Evolutionary conservation across 352 stramenopile genomes (phyloP).

Genomic region (Phytophthora cactorum): DNA sequence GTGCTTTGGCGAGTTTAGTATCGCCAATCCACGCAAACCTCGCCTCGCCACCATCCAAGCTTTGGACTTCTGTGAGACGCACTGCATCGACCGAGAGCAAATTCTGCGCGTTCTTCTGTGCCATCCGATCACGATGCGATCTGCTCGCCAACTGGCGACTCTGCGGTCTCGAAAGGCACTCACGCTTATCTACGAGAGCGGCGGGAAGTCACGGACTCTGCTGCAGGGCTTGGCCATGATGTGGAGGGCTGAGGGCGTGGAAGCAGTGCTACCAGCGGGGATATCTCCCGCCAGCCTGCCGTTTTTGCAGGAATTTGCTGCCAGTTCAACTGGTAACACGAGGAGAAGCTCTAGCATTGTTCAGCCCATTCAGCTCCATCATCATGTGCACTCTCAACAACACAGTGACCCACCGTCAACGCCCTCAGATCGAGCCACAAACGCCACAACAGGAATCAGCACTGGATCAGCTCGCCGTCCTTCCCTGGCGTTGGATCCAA

Average conservation of each 20-base stretch:
- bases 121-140: constrained; percentile 69
- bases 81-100: constrained; percentile 59
- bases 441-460: background rate
- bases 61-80: constrained; percentile 81
- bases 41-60: constrained; percentile 79
- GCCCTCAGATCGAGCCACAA: background rate
- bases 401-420: constrained; percentile 1
- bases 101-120: constrained; percentile 55
- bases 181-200: constrained; percentile 59
- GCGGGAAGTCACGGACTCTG: constrained; percentile 61
- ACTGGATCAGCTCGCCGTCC: background rate
- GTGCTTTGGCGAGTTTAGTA: constrained; percentile 85
- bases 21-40: constrained; percentile 72
- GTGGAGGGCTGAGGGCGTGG: constrained; percentile 63
- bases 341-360: constrained; percentile 5
- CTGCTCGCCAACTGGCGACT: constrained; percentile 56
- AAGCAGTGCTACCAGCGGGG: constrained; percentile 47
- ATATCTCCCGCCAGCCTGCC: constrained; percentile 42
- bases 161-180: constrained; percentile 66
- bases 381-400: constrained; percentile 8
- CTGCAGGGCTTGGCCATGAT: constrained; percentile 68
- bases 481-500: constrained; percentile 5
- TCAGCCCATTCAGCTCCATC: constrained; percentile 10
- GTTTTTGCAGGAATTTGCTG: constrained; percentile 54
- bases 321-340: background rate